These are phyloP conservation scores for Rhinocladiella similis DNA, from an alignment of 2,329 filamentous ascomycete genomes.

Conservation along the genomic window DNA sequence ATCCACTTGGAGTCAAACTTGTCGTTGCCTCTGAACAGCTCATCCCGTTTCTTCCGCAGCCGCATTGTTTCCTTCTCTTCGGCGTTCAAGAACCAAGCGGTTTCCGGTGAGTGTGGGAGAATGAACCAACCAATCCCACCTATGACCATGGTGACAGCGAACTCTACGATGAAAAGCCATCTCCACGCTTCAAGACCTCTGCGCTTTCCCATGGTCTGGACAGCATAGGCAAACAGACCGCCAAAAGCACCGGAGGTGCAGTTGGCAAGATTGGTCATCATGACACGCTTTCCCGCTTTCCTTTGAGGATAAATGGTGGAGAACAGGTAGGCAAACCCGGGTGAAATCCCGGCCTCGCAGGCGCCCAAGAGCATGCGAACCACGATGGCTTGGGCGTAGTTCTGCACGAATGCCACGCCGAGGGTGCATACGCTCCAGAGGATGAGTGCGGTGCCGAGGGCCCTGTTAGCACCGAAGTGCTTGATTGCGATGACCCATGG, in stretches of 20 bases:
- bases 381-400: conserved; percentile 32
- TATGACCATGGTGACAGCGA: conserved; percentile 11
- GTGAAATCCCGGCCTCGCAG: conserved; percentile 14
- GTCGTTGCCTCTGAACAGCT: conserved; percentile 32
- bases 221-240: conserved; percentile 19
- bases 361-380: conserved; percentile 34
- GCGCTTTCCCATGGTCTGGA: conserved; percentile 15
- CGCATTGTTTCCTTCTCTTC: conserved; percentile 20
- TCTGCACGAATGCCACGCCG: conserved; percentile 30
- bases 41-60: conserved; percentile 32
- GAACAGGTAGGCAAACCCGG: conserved; percentile 9
- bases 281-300: conserved; percentile 12
- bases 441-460: conserved; percentile 11
- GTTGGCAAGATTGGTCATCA: conserved; percentile 9
- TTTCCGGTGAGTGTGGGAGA: conserved; percentile 6
- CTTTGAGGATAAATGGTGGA: conserved; percentile 17
- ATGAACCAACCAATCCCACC: conserved; percentile 10
- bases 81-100: conserved; percentile 19
- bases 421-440: conserved; percentile 13
- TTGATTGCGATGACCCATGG: conserved; percentile 16
- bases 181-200: conserved; percentile 18
- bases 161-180: conserved; percentile 25
- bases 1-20: conserved; percentile 17
- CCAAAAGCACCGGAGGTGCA: conserved; percentile 21
- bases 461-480: conserved; percentile 14